Percentiles rank a stretch among this genome's conserved stretches.
Conservation (phyloP, 169 alveolate genomes). For the Plasmodium coatneyi region DNA sequence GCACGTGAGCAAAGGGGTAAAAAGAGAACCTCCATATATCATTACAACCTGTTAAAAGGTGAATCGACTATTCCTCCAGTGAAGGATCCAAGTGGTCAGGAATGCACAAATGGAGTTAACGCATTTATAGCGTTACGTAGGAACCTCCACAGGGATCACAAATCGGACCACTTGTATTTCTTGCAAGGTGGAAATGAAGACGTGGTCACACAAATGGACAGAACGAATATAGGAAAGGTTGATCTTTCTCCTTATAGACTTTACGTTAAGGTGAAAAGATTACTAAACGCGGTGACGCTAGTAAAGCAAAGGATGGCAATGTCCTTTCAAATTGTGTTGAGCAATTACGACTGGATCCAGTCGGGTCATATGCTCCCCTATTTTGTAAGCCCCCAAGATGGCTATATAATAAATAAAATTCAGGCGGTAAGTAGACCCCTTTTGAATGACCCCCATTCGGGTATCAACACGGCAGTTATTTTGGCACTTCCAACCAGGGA, state of each 20-base stretch:
- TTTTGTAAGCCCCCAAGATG: constrained; percentile 1
- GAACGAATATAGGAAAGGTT: background rate
- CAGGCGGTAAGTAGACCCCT: constrained; percentile 27
- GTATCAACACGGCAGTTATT: constrained; percentile 2
- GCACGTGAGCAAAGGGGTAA: background rate
- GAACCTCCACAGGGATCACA: background rate
- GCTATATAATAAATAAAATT: constrained; percentile 23
- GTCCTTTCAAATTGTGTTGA: constrained; percentile 37
- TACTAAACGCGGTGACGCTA: constrained; percentile 6
- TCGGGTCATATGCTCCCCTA: constrained; percentile 26
- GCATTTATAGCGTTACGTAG: background rate
- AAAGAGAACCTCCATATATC: constrained; percentile 16
- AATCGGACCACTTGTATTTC: background rate
- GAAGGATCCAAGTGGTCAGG: background rate
- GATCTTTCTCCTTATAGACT: constrained; percentile 8
- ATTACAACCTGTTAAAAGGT: background rate
- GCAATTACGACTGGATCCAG: constrained; percentile 28
- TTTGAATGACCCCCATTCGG: constrained; percentile 9
- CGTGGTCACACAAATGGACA: background rate
- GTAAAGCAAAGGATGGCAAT: constrained; percentile 31
- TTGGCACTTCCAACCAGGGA: constrained; percentile 8
- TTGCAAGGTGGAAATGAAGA: background rate
- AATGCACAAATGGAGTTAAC: constrained; percentile 1
- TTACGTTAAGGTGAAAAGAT: constrained; percentile 29
- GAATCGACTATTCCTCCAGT: background rate